These are phyloP conservation scores for Pestalotiopsis sp. DNA, from an alignment of 2,329 filamentous ascomycete genomes.

Conservation along the genomic window DNA sequence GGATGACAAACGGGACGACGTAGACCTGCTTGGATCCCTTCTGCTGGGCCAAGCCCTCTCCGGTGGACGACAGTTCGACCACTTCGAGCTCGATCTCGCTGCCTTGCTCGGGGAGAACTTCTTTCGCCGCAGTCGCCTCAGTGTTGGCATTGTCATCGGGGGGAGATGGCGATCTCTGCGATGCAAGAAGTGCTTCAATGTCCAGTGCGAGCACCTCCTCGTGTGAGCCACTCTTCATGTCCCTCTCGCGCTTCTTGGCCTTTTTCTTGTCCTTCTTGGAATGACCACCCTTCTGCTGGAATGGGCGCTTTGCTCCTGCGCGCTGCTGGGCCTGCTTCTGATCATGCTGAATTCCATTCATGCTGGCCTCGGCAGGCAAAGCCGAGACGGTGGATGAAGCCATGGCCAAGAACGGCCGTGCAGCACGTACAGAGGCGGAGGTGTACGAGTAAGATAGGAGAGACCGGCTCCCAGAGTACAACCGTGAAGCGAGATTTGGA, in stretches of 20 bases:
- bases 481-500: neutral
- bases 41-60: constrained; percentile 83
- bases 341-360: neutral
- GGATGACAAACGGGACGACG: constrained; percentile 84
- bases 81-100: constrained; percentile 84
- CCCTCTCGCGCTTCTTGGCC: constrained; percentile 59
- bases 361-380: neutral
- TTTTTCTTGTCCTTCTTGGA: constrained; percentile 17
- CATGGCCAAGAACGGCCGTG: neutral
- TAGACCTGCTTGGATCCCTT: constrained; percentile 70
- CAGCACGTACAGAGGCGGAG: neutral
- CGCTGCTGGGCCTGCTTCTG: constrained; percentile 6
- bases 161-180: constrained; percentile 33
- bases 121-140: constrained; percentile 24
- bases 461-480: constrained; percentile 11
- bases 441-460: neutral
- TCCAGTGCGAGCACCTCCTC: constrained; percentile 70
- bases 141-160: constrained; percentile 24
- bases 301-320: constrained; percentile 17
- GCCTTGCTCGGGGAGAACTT: constrained; percentile 62
- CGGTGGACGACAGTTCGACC: constrained; percentile 81
- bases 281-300: constrained; percentile 11
- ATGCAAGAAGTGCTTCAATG: constrained; percentile 55
- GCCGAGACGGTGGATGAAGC: constrained; percentile 1
- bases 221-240: constrained; percentile 61